Base-by-base conservation (phyloP, 2,329 filamentous ascomycete genomes). In the Exophiala sp. region DNA sequence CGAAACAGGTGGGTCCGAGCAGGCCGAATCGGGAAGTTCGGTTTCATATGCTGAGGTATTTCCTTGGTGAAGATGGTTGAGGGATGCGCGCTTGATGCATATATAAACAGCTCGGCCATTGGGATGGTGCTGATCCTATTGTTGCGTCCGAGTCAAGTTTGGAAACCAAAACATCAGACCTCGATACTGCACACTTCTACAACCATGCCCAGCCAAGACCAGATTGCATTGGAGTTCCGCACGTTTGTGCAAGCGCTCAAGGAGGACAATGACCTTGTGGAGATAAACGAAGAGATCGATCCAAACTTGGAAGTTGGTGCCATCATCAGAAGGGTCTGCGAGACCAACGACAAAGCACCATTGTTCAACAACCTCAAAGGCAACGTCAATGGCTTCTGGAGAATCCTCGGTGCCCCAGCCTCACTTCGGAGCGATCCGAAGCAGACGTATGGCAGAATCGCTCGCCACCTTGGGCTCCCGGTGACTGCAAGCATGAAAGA, bases 301-400 rank as follows among this genome's bases (percentile, higher is more conserved):
- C 68, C 73, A 2, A 53, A 75, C 43, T 66, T 76, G 27, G 72
- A 77, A 57, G 69, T 65, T 0, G 71, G 63, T 2, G 75, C 74
- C 10, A 75, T 77, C 45, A 72, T 70, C 2, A 66, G 74, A 2
- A 63, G 60, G 11, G 73, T 71, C 7, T 70, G 66, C 51, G 75
- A 78, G 52, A 68, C 63, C 0, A 58, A 73, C 37, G 69, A 67
- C 48, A 73, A 73, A 43, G 74, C 75, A 1, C 74, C 74, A 0
- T 66, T 78, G 0, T 76, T 78, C 66, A 73, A 76, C 61, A 78
- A 77, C 21, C 48, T 78, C 46, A 74, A 70, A 45, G 74, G 74
- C 1, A 62, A 63, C 3, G 57, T 70, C 24, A 58, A 74, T 32
- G 74, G 74, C 7, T 62, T 78, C 0, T 77, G 64, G 53, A 65